A percentile compares a stretch with the other conserved stretches of the same genome.
These are phyloP conservation scores for Fusarium sp. DNA, from an alignment of 2,329 filamentous ascomycete genomes.

Conservation along the genomic window DNA sequence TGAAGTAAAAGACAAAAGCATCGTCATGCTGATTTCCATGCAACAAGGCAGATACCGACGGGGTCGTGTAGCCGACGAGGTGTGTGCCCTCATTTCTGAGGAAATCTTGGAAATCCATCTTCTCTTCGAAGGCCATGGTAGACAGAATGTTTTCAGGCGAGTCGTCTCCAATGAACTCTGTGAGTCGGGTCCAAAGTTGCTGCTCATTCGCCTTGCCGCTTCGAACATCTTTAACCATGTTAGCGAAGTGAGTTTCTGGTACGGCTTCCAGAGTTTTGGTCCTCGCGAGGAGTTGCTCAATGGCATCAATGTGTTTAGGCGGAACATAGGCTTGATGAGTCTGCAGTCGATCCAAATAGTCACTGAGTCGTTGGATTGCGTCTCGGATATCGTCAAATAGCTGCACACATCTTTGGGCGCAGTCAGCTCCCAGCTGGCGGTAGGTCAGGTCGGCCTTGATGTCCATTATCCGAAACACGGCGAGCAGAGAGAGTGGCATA, in stretches of 20 bases:
- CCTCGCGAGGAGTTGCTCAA: background rate
- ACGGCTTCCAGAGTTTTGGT: background rate
- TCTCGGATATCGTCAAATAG: background rate
- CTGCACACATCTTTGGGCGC: background rate
- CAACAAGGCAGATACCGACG: conserved; percentile 4
- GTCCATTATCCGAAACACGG: background rate
- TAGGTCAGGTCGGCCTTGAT: background rate
- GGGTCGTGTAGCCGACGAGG: background rate
- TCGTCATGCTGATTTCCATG: background rate
- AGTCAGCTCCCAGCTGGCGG: background rate
- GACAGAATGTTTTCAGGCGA: background rate
- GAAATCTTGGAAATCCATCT: background rate
- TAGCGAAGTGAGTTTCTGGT: background rate
- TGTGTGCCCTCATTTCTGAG: background rate
- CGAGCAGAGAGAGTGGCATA: background rate
- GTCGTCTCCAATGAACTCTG: background rate
- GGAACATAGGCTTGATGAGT: background rate
- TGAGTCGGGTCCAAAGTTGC: background rate
- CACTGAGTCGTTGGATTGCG: background rate
- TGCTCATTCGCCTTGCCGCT: background rate
- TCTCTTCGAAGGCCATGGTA: background rate
- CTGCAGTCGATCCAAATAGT: background rate
- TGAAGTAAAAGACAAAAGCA: conserved; percentile 9
- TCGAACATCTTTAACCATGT: background rate
- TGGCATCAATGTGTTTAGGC: background rate